Evolutionary conservation across 139 green algal species (phyloP), one percentile per base, ranked within the genome.

Genomic region (Haematococcus lacustris): DNA sequence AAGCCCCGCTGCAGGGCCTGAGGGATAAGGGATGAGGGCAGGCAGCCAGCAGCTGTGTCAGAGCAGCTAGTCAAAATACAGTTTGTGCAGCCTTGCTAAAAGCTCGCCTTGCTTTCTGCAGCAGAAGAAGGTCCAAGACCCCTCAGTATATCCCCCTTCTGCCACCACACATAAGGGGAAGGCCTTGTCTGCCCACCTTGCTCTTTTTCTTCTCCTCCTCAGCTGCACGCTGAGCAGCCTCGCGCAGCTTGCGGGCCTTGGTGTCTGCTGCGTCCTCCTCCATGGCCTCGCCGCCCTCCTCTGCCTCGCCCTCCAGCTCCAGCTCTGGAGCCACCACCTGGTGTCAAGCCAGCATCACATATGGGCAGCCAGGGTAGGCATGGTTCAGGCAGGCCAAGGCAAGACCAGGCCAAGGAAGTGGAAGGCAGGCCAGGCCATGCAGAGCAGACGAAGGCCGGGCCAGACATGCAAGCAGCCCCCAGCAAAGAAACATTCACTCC

Each of bases 261-360:
- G 80, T 70, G 39, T 96, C 92, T 3, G 87, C 93, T 6, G 88
- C 89, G 70, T 97, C 93, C 78, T 94, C 89, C 79, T 92, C 90
- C 69, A 92, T 71, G 28, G 37, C 59, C 39, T 76, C 65, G 35
- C 70, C 76, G 3, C 70, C 75, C 13, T 78, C 85, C 43, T 76
- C 80, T 37, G 76, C 57, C 35, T 74, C 70, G 2, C 85, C 73
- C 32, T 76, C 79, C 41, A 69, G 76, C 75, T n/a, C 75, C 66
- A 88, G 40, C 64, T 91, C 87, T 5, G 90, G 91, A 66, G 90
- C 78, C 50, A 82, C 82, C 9, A 97, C 78, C 73, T 85, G 73
- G 79, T 97, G 47, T 13, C 21, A 21, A 13, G 21, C 13, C 47
- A 21, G 47, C 47, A n/a, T 28, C 21, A 21, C 47, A 57, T 28